Conservation (phyloP, 768 basidiomycete genomes). For the Termitomyces sp. region DNA sequence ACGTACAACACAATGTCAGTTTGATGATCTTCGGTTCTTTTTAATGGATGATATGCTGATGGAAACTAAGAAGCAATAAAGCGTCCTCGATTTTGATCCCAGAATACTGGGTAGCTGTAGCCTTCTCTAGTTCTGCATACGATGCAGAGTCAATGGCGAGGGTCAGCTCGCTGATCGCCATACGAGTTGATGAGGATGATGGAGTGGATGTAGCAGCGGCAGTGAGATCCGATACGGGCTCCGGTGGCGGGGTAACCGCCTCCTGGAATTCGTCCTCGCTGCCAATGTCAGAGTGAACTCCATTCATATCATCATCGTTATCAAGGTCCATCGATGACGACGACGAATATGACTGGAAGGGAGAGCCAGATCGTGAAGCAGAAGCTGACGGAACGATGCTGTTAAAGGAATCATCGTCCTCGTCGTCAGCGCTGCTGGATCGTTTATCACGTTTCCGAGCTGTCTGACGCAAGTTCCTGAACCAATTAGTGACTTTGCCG, state of each 20-base stretch:
- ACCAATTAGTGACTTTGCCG: slow-evolving; percentile 87
- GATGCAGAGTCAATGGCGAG: slow-evolving; percentile 39
- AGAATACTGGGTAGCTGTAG: slow-evolving; percentile 38
- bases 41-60: slow-evolving; percentile 62
- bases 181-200: slow-evolving; percentile 28
- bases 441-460: slow-evolving; percentile 69
- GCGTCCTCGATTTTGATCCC: slow-evolving; percentile 76
- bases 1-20: slow-evolving; percentile 12
- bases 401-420: slow-evolving; percentile 46
- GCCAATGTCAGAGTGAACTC: slow-evolving; percentile 48
- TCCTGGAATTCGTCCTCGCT: slow-evolving; percentile 77
- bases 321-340: slow-evolving; percentile 54
- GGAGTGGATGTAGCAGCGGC: slow-evolving; percentile 27
- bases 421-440: slow-evolving; percentile 42
- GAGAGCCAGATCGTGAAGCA: slow-evolving; percentile 54
- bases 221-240: slow-evolving; percentile 37
- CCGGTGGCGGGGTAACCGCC: slow-evolving; percentile 70
- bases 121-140: slow-evolving; percentile 51
- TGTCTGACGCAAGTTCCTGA: slow-evolving; percentile 80
- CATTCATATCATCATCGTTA: slow-evolving; percentile 42
- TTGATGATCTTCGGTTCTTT: slow-evolving; percentile 9
- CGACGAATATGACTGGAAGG: slow-evolving; percentile 51
- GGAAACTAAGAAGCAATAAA: slow-evolving; percentile 70
- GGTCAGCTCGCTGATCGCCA: slow-evolving; percentile 30
- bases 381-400: slow-evolving; percentile 36